A percentile compares a stretch with the other conserved stretches of the same genome.
phyloP scores from a whole-genome alignment of 1,139 yeast genomes.

The Sugiyamaella sp. region DNA sequence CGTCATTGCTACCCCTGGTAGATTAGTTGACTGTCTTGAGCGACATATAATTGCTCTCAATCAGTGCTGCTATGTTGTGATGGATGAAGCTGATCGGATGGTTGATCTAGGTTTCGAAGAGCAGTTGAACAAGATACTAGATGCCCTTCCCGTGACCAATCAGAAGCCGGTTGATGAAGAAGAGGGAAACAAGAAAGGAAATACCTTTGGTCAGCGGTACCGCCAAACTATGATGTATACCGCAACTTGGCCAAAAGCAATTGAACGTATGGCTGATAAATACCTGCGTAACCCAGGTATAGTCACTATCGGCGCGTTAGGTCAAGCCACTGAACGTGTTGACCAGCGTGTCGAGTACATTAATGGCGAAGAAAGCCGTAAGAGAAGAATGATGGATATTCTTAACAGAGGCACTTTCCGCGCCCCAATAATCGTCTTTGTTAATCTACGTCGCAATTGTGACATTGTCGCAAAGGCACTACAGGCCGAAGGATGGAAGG shows the following conservation, averaged over 20 bases:
- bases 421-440: conserved; percentile 75
- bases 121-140: conserved; percentile 64
- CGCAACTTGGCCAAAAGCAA: conserved; percentile 83
- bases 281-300: conserved; percentile 64
- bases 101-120: conserved; percentile 93
- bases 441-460: conserved; percentile 72
- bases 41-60: conserved; percentile 61
- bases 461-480: conserved; percentile 63
- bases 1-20: conserved; percentile 92
- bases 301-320: conserved; percentile 65
- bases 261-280: conserved; percentile 64
- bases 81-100: conserved; percentile 97
- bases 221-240: conserved; percentile 85
- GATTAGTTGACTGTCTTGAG: conserved; percentile 79
- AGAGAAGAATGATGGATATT: conserved; percentile 43
- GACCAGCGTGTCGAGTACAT: conserved; percentile 67
- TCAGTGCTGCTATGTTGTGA: conserved; percentile 67
- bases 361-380: conserved; percentile 45
- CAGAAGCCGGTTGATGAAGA: conserved; percentile 39
- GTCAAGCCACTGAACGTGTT: conserved; percentile 65
- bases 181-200: conserved; percentile 27
- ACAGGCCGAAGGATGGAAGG: conserved; percentile 49
- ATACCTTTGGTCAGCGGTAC: conserved; percentile 29
- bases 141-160: conserved; percentile 47
- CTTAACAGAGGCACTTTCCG: conserved; percentile 42